These are phyloP conservation scores for Moesziomyces globuligerus DNA, from an alignment of 1,284 basidiomycete genomes.

Conservation along the genomic window DNA sequence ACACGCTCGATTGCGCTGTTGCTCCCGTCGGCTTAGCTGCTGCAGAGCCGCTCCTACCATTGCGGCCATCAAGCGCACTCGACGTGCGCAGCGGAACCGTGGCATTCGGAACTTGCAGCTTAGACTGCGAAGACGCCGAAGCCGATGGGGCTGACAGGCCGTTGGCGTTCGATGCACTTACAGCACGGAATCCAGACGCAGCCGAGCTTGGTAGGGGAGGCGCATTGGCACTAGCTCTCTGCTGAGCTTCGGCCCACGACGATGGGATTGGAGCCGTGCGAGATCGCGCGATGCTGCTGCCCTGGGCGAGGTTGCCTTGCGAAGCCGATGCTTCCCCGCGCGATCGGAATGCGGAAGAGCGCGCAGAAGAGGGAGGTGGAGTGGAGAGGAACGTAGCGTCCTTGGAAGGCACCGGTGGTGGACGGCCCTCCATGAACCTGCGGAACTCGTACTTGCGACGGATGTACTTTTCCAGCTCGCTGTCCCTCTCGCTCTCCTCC, in stretches of 20 bases:
- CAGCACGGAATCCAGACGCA: slow-evolving; percentile 12
- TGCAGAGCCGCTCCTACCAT: slow-evolving; percentile 1
- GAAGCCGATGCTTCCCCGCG: slow-evolving; percentile 7
- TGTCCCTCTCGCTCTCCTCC: slow-evolving; percentile 78
- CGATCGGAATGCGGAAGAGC: slow-evolving; percentile 8
- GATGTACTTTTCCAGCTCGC: slow-evolving; percentile 84
- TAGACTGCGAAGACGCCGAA: slow-evolving; percentile 7
- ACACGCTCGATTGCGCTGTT: slow-evolving; percentile 41
- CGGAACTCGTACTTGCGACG: slow-evolving; percentile 72
- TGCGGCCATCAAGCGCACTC: slow-evolving; percentile 31
- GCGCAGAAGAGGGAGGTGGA: slow-evolving; percentile 15
- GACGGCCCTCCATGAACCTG: slow-evolving; percentile 50
- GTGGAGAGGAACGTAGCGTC: slow-evolving; percentile 46
- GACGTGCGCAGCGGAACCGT: slow-evolving; percentile 27
- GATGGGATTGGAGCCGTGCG: slow-evolving; percentile 53
- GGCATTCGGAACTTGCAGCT: slow-evolving; percentile 14
- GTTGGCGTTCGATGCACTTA: slow-evolving; percentile 8
- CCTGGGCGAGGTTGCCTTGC: slow-evolving; percentile 8
- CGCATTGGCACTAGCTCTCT: slow-evolving; percentile 27
- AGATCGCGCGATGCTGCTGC: slow-evolving; percentile 41
- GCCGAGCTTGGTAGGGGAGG: slow-evolving; percentile 22
- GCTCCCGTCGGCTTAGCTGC: slow-evolving; percentile 12
- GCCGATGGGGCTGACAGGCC: not conserved
- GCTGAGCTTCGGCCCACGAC: slow-evolving; percentile 51
- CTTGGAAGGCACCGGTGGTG: slow-evolving; percentile 55